phyloP scores from a whole-genome alignment of 306 rosid species.

The Glycine soja region DNA sequence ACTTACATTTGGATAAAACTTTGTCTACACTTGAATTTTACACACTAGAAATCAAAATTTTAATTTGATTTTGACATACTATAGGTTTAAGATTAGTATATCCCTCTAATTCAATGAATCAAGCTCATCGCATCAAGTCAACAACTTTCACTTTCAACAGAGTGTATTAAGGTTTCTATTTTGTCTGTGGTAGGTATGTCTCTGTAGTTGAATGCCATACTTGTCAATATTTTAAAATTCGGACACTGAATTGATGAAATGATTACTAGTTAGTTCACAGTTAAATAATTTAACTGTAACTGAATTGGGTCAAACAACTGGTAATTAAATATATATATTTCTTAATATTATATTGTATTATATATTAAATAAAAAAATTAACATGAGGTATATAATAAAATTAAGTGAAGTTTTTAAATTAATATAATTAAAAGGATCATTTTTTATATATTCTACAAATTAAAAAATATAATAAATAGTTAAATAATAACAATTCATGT shows the following conservation, averaged over 20 bases:
- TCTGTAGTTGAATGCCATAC: background rate
- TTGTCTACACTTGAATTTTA: background rate
- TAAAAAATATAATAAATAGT: too few relatives aligned
- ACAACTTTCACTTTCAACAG: slow-evolving; percentile 36
- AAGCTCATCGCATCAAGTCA: background rate
- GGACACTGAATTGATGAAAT: background rate
- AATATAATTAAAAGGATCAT: too few relatives aligned
- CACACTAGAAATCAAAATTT: background rate
- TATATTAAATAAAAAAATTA: too few relatives aligned
- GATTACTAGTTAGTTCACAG: background rate
- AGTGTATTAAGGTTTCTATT: background rate
- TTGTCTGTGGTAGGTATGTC: background rate
- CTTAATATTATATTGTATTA: background rate
- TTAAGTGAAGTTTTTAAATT: too few relatives aligned
- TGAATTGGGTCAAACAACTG: background rate
- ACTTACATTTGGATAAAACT: background rate
- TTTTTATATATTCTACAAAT: too few relatives aligned
- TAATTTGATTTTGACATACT: background rate
- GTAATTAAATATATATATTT: background rate
- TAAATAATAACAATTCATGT: too few relatives aligned
- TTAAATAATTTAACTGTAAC: background rate
- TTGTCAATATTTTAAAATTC: background rate
- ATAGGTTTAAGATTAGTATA: background rate
- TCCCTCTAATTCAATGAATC: slow-evolving; percentile 18
- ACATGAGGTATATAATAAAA: background rate